Evolutionary conservation across 371 early-diverging fungal species (phyloP), one percentile per base, ranked within the genome.

Genomic region (Mortierella sp.): DNA sequence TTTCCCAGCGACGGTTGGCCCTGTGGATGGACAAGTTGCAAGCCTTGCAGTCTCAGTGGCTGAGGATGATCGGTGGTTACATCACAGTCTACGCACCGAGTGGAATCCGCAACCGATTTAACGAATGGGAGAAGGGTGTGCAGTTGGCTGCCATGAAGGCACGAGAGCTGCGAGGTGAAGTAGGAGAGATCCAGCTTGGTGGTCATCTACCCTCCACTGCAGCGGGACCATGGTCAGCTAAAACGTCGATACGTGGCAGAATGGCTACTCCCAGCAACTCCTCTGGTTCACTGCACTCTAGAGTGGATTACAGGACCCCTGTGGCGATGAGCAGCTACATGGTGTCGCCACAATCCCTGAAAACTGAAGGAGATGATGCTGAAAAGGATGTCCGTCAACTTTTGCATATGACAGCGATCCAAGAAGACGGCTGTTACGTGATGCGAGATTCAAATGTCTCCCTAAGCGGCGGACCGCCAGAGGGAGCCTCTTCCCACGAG

Each of bases 21-120:
- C 40, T 68, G 6, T 76, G 76, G 76, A 61, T 76, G 68, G 76
- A 76, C 34, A 64, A 60, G 14, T 56, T 76, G 10, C 76, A 76
- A 41, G 69, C 64, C 12, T 50, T 76, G 0, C 76, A 76, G 39
- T 68, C 64, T 3, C 76, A 76, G 39, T 76, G 76, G 76, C 57
- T 76, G 21, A 25, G 69, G 16, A 68, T 69, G 0, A 76, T 76
- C 47, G 69, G 64, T 0, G 60, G 69, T 6, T 76, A 76, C 16
- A 61, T 76, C 48, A 69, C 43, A 10, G 61, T 31, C 4, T 76
- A 76, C 47, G 76, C 76, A 0, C 76, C 76, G 0, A 57, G 34
- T 3, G 57, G 58, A 37, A 50, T 76, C 21, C 52, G 66, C 12
- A 54, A 37, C 17, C 68, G 76, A 12, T 76, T 76, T 53, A 49